A percentile compares a stretch with the other conserved stretches of the same genome.
phyloP scores from a whole-genome alignment of 2,329 filamentous ascomycete genomes.

The Colletotrichum sp. region DNA sequence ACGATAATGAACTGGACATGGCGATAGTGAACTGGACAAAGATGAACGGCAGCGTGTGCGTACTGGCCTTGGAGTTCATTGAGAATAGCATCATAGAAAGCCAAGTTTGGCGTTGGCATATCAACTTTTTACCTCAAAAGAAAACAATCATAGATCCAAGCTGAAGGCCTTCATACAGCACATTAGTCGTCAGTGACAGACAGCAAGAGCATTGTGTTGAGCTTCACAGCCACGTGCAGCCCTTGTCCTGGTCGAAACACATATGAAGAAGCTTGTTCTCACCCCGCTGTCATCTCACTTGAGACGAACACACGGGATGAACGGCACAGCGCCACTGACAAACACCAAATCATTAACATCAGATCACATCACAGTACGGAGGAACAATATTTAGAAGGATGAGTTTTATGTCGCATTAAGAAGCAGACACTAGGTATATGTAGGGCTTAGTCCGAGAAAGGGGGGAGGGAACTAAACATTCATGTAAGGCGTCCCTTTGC shows the following conservation, averaged over 20 bases:
- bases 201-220: not conserved
- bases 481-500: not conserved
- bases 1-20: not conserved
- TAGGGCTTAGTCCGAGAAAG: not conserved
- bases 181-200: not conserved
- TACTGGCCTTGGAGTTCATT: not conserved
- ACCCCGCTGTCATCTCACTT: not conserved
- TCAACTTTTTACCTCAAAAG: not conserved
- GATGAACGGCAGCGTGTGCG: not conserved
- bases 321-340: not conserved
- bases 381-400: not conserved
- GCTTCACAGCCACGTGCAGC: not conserved
- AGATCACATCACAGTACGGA: not conserved
- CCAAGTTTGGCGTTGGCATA: not conserved
- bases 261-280: constrained; percentile 3
- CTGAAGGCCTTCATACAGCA: not conserved
- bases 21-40: not conserved
- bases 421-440: constrained; percentile 20
- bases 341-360: not conserved
- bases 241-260: not conserved
- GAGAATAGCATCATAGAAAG: not conserved
- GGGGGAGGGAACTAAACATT: not conserved
- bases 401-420: constrained; percentile 18
- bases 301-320: constrained; percentile 11
- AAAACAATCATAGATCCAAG: fast-evolving